A percentile compares a stretch with the other conserved stretches of the same genome.
These are phyloP conservation scores for Suillus cothurnatus DNA, from an alignment of 768 basidiomycete genomes.

Conservation along the genomic window DNA sequence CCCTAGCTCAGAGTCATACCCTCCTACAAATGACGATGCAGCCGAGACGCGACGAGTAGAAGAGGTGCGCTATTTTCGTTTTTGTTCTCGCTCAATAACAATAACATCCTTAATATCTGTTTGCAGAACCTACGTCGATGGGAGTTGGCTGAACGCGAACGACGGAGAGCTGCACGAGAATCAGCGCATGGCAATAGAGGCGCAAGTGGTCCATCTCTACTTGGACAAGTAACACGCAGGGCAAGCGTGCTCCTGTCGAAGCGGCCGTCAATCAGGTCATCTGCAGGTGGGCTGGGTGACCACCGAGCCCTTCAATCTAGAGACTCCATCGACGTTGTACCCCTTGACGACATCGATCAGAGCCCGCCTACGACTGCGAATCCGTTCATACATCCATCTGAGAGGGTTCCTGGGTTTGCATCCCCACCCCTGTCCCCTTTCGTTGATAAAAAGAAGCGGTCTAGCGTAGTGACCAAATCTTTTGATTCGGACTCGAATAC, in stretches of 20 bases:
- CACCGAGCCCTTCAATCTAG: conserved; percentile 51
- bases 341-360: conserved; percentile 52
- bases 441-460: conserved; percentile 36
- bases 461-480: conserved; percentile 21
- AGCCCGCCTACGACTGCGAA: conserved; percentile 45
- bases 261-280: conserved; percentile 36
- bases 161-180: conserved; percentile 72
- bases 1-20: conserved; percentile 46
- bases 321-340: conserved; percentile 55
- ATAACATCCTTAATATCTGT: too few species aligned
- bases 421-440: conserved; percentile 32
- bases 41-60: conserved; percentile 69
- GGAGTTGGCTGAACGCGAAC: conserved; percentile 76
- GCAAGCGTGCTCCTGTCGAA: conserved; percentile 60
- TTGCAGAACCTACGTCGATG: conserved; percentile 78
- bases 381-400: conserved; percentile 43
- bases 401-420: background rate
- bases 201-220: conserved; percentile 41
- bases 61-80: conserved; percentile 53
- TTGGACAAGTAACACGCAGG: conserved; percentile 58
- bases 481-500: background rate
- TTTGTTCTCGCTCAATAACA: too few species aligned
- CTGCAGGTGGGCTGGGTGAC: conserved; percentile 36
- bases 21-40: conserved; percentile 66
- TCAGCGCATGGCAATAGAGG: conserved; percentile 33